Evolutionary conservation across 306 rosid species (phyloP).

Genomic region (Betula pendula): DNA sequence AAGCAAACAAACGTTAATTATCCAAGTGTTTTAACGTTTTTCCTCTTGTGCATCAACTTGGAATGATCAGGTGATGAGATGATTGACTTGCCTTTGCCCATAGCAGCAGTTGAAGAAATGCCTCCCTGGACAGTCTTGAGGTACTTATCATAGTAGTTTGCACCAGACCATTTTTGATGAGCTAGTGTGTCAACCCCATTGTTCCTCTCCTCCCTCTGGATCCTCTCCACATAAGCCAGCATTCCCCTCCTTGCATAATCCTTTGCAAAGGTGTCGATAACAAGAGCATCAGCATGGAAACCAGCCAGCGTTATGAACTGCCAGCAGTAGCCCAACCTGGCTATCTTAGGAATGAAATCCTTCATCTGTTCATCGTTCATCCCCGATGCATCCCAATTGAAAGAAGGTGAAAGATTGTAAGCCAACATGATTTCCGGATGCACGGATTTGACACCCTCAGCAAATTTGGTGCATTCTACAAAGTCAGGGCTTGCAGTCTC

Average conservation of each 20-base stretch:
- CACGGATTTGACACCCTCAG: constrained; percentile 65
- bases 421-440: constrained; percentile 72
- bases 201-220: constrained; percentile 93
- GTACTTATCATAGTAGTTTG: constrained; percentile 87
- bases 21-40: background rate
- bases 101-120: constrained; percentile 92
- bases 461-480: constrained; percentile 70
- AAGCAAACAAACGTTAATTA: background rate
- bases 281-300: constrained; percentile 78
- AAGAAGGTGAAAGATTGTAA: constrained; percentile 90
- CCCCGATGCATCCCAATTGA: constrained; percentile 98
- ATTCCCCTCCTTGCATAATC: constrained; percentile 85
- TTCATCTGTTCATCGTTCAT: constrained; percentile 75
- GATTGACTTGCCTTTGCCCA: constrained; percentile 78
- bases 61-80: background rate
- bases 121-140: constrained; percentile 98
- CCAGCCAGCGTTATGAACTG: constrained; percentile 94
- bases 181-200: constrained; percentile 94
- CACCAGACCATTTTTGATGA: constrained; percentile 99
- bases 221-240: constrained; percentile 92
- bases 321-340: constrained; percentile 84
- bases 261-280: constrained; percentile 70
- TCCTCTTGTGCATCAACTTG: background rate
- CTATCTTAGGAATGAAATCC: constrained; percentile 83
- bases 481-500: constrained; percentile 72